Evolutionary conservation across 2,329 filamentous ascomycete species (phyloP).

Genomic region (Lomentospora prolificans): DNA sequence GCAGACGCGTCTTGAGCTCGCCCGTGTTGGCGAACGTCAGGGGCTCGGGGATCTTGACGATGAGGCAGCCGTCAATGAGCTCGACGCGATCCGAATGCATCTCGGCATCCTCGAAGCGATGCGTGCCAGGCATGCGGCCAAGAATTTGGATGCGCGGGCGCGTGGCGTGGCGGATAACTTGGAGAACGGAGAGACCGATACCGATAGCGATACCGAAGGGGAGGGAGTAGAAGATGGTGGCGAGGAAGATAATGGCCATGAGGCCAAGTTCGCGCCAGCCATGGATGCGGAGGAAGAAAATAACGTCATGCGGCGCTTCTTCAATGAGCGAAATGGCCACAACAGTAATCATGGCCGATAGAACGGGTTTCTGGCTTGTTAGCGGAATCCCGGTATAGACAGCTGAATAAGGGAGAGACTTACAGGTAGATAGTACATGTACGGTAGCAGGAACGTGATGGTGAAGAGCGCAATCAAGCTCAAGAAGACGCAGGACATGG

Average conservation of each 20-base stretch:
- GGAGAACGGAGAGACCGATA: slow-evolving; percentile 79
- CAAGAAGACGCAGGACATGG: slow-evolving; percentile 85
- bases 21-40: slow-evolving; percentile 96
- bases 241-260: slow-evolving; percentile 82
- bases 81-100: slow-evolving; percentile 65
- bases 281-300: slow-evolving; percentile 77
- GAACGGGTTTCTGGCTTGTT: slow-evolving; percentile 66
- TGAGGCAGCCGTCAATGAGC: slow-evolving; percentile 83
- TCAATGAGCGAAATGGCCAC: slow-evolving; percentile 92
- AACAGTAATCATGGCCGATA: slow-evolving; percentile 89
- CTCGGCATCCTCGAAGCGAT: slow-evolving; percentile 78
- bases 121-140: slow-evolving; percentile 74
- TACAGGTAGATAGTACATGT: slow-evolving; percentile 93
- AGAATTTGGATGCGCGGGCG: slow-evolving; percentile 93
- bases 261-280: slow-evolving; percentile 79
- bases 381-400: background rate
- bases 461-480: slow-evolving; percentile 73
- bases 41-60: slow-evolving; percentile 96
- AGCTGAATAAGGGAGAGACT: slow-evolving; percentile 24
- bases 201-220: slow-evolving; percentile 89
- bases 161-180: slow-evolving; percentile 83
- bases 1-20: slow-evolving; percentile 73
- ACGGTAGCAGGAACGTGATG: slow-evolving; percentile 74
- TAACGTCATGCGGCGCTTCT: slow-evolving; percentile 85
- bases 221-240: slow-evolving; percentile 92